Evolutionary conservation across 306 rosid species (phyloP).

Genomic region (Hippophae tibetana): DNA sequence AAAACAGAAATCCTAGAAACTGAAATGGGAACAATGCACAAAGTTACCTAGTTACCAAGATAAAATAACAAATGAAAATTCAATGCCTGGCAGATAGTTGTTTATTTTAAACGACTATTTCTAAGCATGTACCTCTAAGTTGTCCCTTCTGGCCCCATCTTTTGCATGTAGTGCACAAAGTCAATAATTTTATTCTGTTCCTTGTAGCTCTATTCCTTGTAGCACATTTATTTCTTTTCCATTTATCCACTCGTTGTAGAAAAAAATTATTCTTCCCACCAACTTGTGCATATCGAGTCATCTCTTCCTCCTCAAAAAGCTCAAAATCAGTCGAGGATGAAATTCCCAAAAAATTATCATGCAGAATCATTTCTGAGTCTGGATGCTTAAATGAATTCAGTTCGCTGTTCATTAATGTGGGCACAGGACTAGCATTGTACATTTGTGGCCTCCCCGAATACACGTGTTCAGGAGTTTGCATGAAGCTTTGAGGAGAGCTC

Average conservation of each 20-base stretch:
- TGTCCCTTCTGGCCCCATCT: slow-evolving; percentile 33
- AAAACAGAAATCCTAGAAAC: too few relatives aligned
- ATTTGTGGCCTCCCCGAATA: not conserved
- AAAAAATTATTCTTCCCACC: slow-evolving; percentile 18
- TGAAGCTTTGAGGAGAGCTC: not conserved
- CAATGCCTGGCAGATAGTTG: too few relatives aligned
- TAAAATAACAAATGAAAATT: not conserved
- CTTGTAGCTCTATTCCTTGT: slow-evolving; percentile 40
- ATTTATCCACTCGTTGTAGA: slow-evolving; percentile 16
- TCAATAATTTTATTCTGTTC: slow-evolving; percentile 41
- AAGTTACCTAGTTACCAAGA: not conserved
- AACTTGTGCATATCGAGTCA: slow-evolving; percentile 20
- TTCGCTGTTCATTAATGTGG: not conserved
- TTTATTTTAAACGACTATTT: not conserved
- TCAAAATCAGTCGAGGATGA: slow-evolving; percentile 9
- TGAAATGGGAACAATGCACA: too few relatives aligned
- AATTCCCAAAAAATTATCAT: slow-evolving; percentile 25
- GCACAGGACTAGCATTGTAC: not conserved
- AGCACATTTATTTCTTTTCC: slow-evolving; percentile 29
- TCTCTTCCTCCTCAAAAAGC: slow-evolving; percentile 27
- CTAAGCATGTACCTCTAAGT: slow-evolving; percentile 29
- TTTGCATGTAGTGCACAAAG: slow-evolving; percentile 27
- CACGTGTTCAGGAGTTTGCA: slow-evolving; percentile 10
- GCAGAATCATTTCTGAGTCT: slow-evolving; percentile 16
- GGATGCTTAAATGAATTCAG: slow-evolving; percentile 2